Evolutionary conservation across 352 stramenopile genomes (phyloP), one percentile per base, ranked within the genome.

Genomic region (Phytophthora pisi): DNA sequence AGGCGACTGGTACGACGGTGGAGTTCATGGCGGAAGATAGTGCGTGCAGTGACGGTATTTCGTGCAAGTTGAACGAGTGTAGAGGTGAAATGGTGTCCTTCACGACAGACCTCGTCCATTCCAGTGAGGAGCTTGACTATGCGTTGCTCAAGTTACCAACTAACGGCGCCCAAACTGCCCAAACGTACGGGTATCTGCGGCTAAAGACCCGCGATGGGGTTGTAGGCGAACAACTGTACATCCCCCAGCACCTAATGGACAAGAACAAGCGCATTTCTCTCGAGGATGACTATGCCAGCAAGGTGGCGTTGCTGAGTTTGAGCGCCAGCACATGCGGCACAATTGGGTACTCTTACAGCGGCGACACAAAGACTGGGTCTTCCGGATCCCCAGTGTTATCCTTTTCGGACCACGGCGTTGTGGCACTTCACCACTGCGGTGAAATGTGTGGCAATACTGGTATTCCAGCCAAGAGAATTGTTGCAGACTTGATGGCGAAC

Each of bases 391-490:
- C 82, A 0, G 80, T 93, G 1, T 47, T 93, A 15, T 79, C 78
- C 5, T 72, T 62, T 3, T 38, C 42, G 0, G 81, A 91, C 56
- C 72, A 89, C 50, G 70, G 75, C 4, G 82, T 93, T 20, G 70
- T 90, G 38, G 82, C 78, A 24, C 78, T 91, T 31, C 81, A 93
- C 30, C 82, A 89, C 56, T 91, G 85, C 61, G 82, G 82, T 3
- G 59, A 81, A 40, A 64, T 70, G 57, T 91, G 82, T 54, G 61
- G 63, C 8, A 91, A 91, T 42, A 81, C 70, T 16, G 85, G 77
- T 3, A 81, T 90, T 16, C 79, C 78, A 13, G 77, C 78, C 0
- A 57, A 64, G 11, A 61, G 36, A 16, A 86, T 90, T 58, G 42
- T 89, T n/a, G 62, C 51, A 1, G 72, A 92, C 49, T 47, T 90